phyloP scores from a whole-genome alignment of 192 early-diverging fungal genomes.

The Coemansia sp. region DNA sequence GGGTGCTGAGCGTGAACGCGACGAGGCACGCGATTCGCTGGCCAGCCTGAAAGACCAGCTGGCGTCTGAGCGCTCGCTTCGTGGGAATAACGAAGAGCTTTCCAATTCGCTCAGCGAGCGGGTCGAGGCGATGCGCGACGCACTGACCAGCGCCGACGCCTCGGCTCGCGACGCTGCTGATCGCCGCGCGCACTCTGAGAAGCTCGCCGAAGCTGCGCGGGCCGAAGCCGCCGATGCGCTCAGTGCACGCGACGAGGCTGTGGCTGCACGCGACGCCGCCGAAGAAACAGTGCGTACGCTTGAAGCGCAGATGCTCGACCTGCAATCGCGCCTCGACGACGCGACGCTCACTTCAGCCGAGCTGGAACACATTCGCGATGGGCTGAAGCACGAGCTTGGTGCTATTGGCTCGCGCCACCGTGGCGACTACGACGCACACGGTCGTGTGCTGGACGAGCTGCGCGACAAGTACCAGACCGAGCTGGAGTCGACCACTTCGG shows the following conservation, averaged over 20 bases:
- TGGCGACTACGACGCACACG: constrained; percentile 74
- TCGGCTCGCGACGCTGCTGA: constrained; percentile 58
- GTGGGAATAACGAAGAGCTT: constrained; percentile 47
- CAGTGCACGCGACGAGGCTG: constrained; percentile 60
- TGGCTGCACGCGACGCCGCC: constrained; percentile 58
- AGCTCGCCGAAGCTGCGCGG: constrained; percentile 62
- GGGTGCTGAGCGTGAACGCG: constrained; percentile 42
- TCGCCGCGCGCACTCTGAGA: constrained; percentile 70
- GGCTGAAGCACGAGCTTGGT: constrained; percentile 74
- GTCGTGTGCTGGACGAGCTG: constrained; percentile 65
- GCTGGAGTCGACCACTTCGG: constrained; percentile 71
- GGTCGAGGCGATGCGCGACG: constrained; percentile 43
- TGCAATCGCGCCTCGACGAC: constrained; percentile 76
- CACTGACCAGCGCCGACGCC: constrained; percentile 63
- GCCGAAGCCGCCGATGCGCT: constrained; percentile 70
- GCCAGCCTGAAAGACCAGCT: constrained; percentile 34
- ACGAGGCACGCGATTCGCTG: constrained; percentile 38
- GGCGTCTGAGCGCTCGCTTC: constrained; percentile 33
- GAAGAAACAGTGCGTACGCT: constrained; percentile 65
- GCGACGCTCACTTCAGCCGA: constrained; percentile 68
- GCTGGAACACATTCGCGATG: constrained; percentile 63
- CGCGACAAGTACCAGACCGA: constrained; percentile 84
- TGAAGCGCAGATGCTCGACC: constrained; percentile 68
- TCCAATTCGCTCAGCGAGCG: constrained; percentile 33
- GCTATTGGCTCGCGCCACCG: constrained; percentile 67